These are phyloP conservation scores for Scedosporium dehoogii DNA, from an alignment of 2,329 filamentous ascomycete genomes.

Conservation along the genomic window DNA sequence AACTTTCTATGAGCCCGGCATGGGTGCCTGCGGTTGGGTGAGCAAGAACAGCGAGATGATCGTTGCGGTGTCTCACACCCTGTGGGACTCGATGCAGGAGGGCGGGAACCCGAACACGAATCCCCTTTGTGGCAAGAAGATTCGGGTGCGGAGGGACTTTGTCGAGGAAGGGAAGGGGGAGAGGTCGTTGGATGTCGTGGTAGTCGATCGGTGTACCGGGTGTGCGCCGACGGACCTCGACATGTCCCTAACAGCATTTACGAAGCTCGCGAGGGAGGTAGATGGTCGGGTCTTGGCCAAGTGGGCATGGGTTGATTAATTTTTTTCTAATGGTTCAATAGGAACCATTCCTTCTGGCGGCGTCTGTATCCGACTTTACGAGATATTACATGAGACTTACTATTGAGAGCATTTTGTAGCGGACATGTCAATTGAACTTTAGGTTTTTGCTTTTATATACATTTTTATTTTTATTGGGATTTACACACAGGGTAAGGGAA, in stretches of 20 bases:
- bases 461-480: neutral
- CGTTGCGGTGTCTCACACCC: constrained; percentile 54
- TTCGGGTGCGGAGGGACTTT: constrained; percentile 45
- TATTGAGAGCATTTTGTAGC: neutral
- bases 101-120: constrained; percentile 42
- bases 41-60: constrained; percentile 47
- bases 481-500: neutral
- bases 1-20: constrained; percentile 56
- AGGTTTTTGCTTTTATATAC: neutral
- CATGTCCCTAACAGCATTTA: constrained; percentile 35
- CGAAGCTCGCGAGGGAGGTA: constrained; percentile 27
- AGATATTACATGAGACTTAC: neutral
- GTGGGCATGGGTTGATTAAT: constrained; percentile 16
- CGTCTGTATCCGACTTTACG: neutral
- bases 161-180: constrained; percentile 8
- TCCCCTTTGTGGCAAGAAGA: constrained; percentile 48
- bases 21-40: constrained; percentile 60
- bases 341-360: too few species aligned
- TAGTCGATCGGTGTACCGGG: constrained; percentile 57
- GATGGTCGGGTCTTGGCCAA: constrained; percentile 14
- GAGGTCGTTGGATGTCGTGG: constrained; percentile 44
- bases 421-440: neutral
- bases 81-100: constrained; percentile 51
- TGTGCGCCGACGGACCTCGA: constrained; percentile 39
- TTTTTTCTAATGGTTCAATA: neutral